Evolutionary conservation across 2,329 filamentous ascomycete genomes (phyloP).

Genomic region (Fusarium sp.): DNA sequence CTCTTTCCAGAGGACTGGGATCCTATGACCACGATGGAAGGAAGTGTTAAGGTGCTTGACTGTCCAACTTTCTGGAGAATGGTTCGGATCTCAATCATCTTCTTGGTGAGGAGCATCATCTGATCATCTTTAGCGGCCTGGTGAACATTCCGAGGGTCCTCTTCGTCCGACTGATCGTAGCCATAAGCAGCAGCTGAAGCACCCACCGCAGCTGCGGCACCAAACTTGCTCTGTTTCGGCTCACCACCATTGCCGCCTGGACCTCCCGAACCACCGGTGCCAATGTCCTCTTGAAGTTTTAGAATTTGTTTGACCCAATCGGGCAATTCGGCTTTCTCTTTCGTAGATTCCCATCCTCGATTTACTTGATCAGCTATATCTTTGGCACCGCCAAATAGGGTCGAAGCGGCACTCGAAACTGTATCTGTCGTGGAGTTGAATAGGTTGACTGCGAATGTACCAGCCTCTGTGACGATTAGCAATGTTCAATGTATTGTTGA

Average conservation of each 20-base stretch:
- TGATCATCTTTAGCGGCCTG: constrained; percentile 89
- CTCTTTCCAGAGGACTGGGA: constrained; percentile 99
- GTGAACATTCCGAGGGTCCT: constrained; percentile 70
- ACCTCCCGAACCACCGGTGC: constrained; percentile 62
- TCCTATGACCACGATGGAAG: constrained; percentile 98
- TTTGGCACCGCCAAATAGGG: constrained; percentile 76
- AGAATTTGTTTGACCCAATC: constrained; percentile 85
- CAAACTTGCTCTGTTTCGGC: constrained; percentile 69
- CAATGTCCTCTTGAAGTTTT: constrained; percentile 68
- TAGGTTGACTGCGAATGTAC: constrained; percentile 68
- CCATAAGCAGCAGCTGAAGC: constrained; percentile 83
- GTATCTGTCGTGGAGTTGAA: constrained; percentile 79
- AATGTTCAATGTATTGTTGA: background rate
- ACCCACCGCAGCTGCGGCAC: constrained; percentile 72
- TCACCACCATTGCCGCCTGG: constrained; percentile 58
- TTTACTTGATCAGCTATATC: constrained; percentile 83
- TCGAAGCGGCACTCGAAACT: constrained; percentile 74
- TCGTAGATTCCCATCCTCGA: constrained; percentile 85
- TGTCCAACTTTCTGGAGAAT: constrained; percentile 93
- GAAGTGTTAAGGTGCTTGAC: constrained; percentile 85
- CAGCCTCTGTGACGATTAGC: constrained; percentile 57
- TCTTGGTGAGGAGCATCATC: constrained; percentile 99
- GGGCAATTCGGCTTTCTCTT: constrained; percentile 74
- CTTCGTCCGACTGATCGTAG: constrained; percentile 74
- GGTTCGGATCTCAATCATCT: constrained; percentile 98